Percentiles rank a stretch among this genome's conserved stretches.
phyloP scores from a whole-genome alignment of 2,329 filamentous ascomycete species.

The Diaporthe amygdali region DNA sequence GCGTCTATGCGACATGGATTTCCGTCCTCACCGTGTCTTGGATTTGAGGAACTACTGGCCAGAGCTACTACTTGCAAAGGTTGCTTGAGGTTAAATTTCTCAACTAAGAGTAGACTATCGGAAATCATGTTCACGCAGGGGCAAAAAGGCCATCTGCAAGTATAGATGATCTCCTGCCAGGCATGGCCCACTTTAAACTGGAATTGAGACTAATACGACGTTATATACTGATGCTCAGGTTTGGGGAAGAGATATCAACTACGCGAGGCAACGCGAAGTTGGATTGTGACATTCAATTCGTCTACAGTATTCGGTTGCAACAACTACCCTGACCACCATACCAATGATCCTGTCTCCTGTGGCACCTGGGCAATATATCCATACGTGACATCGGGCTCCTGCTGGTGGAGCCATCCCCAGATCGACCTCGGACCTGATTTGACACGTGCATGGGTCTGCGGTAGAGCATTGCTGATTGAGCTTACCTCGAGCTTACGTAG shows the following conservation, averaged over 20 bases:
- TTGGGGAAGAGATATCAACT: too few species aligned
- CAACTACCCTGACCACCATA: too few species aligned
- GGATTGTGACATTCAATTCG: too few species aligned
- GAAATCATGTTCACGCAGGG: too few species aligned
- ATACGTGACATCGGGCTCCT: background rate
- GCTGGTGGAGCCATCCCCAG: background rate
- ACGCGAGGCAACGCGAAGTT: too few species aligned
- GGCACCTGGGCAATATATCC: background rate
- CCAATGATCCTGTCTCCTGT: background rate
- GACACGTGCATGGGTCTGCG: background rate
- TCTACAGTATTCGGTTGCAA: too few species aligned
- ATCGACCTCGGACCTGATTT: background rate
- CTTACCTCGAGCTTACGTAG: background rate
- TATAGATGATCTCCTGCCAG: too few species aligned
- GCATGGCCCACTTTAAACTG: too few species aligned
- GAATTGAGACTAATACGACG: too few species aligned
- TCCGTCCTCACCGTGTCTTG: background rate
- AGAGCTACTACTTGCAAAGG: background rate
- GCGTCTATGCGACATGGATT: background rate
- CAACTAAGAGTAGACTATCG: background rate
- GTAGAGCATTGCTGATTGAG: background rate
- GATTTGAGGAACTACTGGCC: slow-evolving; percentile 14
- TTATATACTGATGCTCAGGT: too few species aligned
- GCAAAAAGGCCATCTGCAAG: too few species aligned
- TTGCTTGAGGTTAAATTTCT: background rate